Evolutionary conservation across 768 basidiomycete species (phyloP).

Genomic region (Mycena kentingensis): DNA sequence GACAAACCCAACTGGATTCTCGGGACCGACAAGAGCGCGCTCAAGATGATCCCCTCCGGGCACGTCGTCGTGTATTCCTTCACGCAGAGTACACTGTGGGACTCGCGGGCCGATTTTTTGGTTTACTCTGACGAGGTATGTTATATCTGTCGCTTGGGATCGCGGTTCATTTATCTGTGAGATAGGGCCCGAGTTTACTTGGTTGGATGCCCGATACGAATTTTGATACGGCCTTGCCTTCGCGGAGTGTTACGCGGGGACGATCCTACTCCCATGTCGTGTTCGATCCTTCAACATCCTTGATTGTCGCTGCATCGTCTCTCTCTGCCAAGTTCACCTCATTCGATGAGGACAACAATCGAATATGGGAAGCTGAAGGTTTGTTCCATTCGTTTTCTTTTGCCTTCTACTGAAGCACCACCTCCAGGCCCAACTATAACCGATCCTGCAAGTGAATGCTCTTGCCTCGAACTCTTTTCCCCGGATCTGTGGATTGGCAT

Average conservation of each 20-base stretch:
- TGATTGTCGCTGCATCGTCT: slow-evolving; percentile 81
- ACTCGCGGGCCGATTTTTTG: slow-evolving; percentile 80
- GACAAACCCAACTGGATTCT: slow-evolving; percentile 90
- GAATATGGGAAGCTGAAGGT: slow-evolving; percentile 80
- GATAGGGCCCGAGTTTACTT: slow-evolving; percentile 80
- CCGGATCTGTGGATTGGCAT: slow-evolving; percentile 88
- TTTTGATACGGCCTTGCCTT: slow-evolving; percentile 71
- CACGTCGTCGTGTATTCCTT: slow-evolving; percentile 83
- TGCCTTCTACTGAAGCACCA: slow-evolving; percentile 5
- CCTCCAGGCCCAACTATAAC: slow-evolving; percentile 63
- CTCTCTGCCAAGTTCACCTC: slow-evolving; percentile 78
- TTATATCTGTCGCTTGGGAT: too few species aligned
- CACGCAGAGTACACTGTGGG: slow-evolving; percentile 81
- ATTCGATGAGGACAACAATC: slow-evolving; percentile 82
- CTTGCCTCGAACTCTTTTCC: slow-evolving; percentile 86
- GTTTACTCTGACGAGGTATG: slow-evolving; percentile 87
- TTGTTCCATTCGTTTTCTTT: slow-evolving; percentile 26
- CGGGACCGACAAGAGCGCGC: slow-evolving; percentile 66
- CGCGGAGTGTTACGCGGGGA: slow-evolving; percentile 66
- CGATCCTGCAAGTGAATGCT: slow-evolving; percentile 75
- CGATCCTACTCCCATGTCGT: slow-evolving; percentile 80
- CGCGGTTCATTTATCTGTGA: too few species aligned
- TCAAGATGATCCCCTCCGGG: slow-evolving; percentile 70
- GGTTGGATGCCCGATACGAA: slow-evolving; percentile 81
- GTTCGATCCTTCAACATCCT: slow-evolving; percentile 78